These are phyloP conservation scores for Phaeosphaeria sp. DNA, from an alignment of 2,329 filamentous ascomycete species.

Conservation along the genomic window DNA sequence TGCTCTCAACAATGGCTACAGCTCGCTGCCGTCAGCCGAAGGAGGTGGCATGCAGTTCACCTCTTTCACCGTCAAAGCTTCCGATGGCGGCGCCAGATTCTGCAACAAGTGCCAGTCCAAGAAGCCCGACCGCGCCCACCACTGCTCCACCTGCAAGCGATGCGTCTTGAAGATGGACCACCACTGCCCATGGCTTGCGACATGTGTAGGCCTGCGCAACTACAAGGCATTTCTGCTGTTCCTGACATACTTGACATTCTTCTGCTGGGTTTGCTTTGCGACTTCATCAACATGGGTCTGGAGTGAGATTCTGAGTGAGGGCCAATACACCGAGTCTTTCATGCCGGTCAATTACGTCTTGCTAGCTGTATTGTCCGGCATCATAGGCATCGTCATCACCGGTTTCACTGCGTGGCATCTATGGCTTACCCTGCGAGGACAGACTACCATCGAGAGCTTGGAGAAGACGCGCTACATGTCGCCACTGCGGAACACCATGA, in stretches of 20 bases:
- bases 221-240: constrained; percentile 97
- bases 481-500: constrained; percentile 74
- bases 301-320: constrained; percentile 76
- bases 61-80: constrained; percentile 87
- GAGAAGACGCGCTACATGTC: constrained; percentile 95
- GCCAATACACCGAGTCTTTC: constrained; percentile 74
- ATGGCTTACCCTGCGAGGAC: constrained; percentile 75
- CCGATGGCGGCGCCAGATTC: constrained; percentile 81
- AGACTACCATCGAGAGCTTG: constrained; percentile 95
- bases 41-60: constrained; percentile 63
- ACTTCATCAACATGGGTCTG: constrained; percentile 84
- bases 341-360: constrained; percentile 92
- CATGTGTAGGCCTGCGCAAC: constrained; percentile 91
- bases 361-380: constrained; percentile 83
- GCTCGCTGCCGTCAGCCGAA: constrained; percentile 78
- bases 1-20: constrained; percentile 67
- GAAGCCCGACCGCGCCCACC: constrained; percentile 95
- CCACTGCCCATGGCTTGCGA: constrained; percentile 97
- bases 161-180: constrained; percentile 99
- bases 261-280: constrained; percentile 82
- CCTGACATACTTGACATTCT: constrained; percentile 84
- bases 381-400: constrained; percentile 87
- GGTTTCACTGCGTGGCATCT: constrained; percentile 95
- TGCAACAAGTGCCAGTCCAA: constrained; percentile 97
- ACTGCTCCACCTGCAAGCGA: constrained; percentile 92